Evolutionary conservation across 2,329 filamentous ascomycete species (phyloP).

Genomic region (Stromatinia cepivora): DNA sequence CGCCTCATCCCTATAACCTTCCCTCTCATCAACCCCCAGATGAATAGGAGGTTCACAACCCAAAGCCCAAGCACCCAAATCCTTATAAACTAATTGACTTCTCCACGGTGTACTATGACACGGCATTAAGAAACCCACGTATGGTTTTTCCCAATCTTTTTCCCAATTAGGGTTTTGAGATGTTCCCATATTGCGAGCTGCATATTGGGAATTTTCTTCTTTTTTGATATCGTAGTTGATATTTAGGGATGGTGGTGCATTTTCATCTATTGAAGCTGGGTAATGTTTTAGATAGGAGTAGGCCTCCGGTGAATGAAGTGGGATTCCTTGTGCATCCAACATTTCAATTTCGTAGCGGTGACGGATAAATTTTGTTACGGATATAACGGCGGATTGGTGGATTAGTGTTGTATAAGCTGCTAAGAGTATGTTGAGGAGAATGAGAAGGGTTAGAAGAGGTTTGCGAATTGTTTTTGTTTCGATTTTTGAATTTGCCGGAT

Average conservation of each 20-base stretch:
- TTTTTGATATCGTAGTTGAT: conserved; percentile 13
- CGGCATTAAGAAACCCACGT: conserved; percentile 84
- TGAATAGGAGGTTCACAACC: conserved; percentile 87
- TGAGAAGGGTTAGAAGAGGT: conserved; percentile 54
- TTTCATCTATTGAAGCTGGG: background rate
- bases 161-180: conserved; percentile 22
- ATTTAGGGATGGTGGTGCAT: background rate
- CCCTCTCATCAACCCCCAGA: conserved; percentile 60
- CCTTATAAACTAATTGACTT: conserved; percentile 75
- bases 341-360: conserved; percentile 64
- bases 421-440: conserved; percentile 68
- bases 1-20: conserved; percentile 79
- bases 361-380: conserved; percentile 75
- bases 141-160: conserved; percentile 44
- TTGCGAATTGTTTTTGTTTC: conserved; percentile 46
- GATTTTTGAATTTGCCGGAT: conserved; percentile 25
- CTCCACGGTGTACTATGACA: conserved; percentile 97
- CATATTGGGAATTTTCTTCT: conserved; percentile 18
- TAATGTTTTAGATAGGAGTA: conserved; percentile 20
- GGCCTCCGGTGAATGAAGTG: conserved; percentile 33
- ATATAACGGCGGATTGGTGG: conserved; percentile 79
- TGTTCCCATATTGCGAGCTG: background rate
- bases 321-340: conserved; percentile 44
- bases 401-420: conserved; percentile 71
- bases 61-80: conserved; percentile 77